These are phyloP conservation scores for Kwoniella bestiolae DNA, from an alignment of 768 basidiomycete species.

Conservation along the genomic window DNA sequence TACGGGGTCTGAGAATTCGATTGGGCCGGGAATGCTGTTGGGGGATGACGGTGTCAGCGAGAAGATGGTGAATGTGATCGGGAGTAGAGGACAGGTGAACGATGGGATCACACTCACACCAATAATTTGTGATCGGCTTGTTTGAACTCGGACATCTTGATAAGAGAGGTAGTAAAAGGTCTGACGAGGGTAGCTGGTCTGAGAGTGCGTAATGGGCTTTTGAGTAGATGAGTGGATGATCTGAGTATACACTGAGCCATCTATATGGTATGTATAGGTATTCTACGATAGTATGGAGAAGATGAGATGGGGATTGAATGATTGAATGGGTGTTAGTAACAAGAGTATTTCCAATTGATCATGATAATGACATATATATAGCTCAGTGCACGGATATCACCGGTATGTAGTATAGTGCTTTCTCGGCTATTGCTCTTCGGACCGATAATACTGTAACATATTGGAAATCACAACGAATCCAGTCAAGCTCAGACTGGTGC, in stretches of 20 bases:
- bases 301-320: background rate
- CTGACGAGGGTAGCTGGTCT: background rate
- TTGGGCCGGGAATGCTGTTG: constrained; percentile 61
- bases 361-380: too few species aligned
- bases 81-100: too few species aligned
- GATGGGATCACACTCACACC: constrained; percentile 47
- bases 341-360: too few species aligned
- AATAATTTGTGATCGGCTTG: constrained; percentile 51
- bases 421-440: too few species aligned
- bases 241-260: background rate
- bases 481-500: too few species aligned
- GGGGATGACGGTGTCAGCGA: background rate
- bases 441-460: too few species aligned
- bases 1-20: constrained; percentile 73
- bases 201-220: background rate
- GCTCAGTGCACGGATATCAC: too few species aligned
- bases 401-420: too few species aligned
- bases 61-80: too few species aligned
- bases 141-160: constrained; percentile 32
- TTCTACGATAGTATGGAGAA: background rate
- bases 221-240: background rate
- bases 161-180: background rate
- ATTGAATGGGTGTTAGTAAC: background rate
- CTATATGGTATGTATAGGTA: background rate
- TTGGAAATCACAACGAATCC: too few species aligned